These are phyloP conservation scores for Medakamo hakoo DNA, from an alignment of 139 green algal genomes.

Conservation along the genomic window DNA sequence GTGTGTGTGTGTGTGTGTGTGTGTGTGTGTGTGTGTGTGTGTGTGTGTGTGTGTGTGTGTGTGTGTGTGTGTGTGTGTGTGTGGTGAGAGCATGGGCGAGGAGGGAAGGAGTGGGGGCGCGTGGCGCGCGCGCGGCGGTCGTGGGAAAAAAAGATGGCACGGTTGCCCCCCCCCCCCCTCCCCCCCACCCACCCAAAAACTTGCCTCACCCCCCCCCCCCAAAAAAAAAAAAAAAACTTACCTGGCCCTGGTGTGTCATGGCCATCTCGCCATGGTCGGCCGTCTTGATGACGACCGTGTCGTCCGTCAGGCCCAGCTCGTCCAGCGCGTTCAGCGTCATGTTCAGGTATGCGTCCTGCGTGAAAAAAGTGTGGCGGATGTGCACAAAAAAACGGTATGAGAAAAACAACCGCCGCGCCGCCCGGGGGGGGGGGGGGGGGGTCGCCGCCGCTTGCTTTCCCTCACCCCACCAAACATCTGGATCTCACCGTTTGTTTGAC, in stretches of 20 bases:
- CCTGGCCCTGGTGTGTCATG: background rate
- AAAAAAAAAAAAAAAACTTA: background rate
- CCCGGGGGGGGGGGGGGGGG: too few relatives aligned
- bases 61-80: too few relatives aligned
- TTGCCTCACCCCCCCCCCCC: background rate
- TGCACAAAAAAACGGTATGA: too few relatives aligned
- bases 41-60: too few relatives aligned
- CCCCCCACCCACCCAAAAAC: background rate
- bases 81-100: too few relatives aligned
- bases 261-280: conserved; percentile 8
- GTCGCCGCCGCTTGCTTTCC: too few relatives aligned
- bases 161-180: background rate
- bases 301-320: conserved; percentile 1
- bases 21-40: too few relatives aligned
- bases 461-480: too few relatives aligned
- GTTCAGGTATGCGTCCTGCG: conserved; percentile 3
- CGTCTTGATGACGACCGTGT: conserved; percentile 6
- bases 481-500: conserved; percentile 4
- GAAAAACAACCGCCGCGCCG: too few relatives aligned
- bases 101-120: background rate
- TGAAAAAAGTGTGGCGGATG: too few relatives aligned
- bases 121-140: background rate
- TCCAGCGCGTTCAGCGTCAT: conserved; percentile 3
- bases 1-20: too few relatives aligned
- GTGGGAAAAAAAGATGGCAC: background rate